Evolutionary conservation across 2,329 filamentous ascomycete species (phyloP), one percentile per base, ranked within the genome.

Genomic region (Trichoderma sp.): DNA sequence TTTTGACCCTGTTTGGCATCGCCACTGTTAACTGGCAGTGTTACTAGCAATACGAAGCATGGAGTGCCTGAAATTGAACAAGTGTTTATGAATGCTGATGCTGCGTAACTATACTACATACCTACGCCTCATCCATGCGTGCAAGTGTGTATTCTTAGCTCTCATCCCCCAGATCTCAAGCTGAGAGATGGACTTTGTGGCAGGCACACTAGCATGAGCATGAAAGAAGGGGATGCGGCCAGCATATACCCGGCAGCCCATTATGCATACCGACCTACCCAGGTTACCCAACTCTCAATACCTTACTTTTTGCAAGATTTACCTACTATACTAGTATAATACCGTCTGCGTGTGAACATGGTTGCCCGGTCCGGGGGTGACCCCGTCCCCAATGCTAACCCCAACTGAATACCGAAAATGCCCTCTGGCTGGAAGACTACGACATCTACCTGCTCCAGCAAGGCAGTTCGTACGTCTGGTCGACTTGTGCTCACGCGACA

Each of bases 401-500:
- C 64, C 55, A 59, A 58, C 55, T 35, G 16, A 67, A 67, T 16
- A 67, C 64, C 55, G 55, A 67, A 52, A 31, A 24, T 58, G 33
- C 35, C 40, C 40, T 59, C 57, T 59, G 21, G 35, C 11, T n/a
- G 13, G 1, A 35, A n/a, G 35, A 21, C 24, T 21, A 52, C 16
- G 11, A 37, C 10, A 19, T 21, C 27, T 24, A 35, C 33, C 13
- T 35, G 14, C 33, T 6, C 13, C 13, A 35, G 33, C 14, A 14
- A 35, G 13, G 11, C 33, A 21, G 29, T 31, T 43, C 16, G 40
- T 43, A n/a, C 40, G 19, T n/a, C 19, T 13, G 56, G 19, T 33
- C 37, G 53, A n/a, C 31, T 56, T 35, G 8, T 37, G 53, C 35
- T 59, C 64, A 67, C 64, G 55, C 64, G 64, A 67, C 55, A 67